These are phyloP conservation scores for Colletotrichum limetticola DNA, from an alignment of 2,329 filamentous ascomycete genomes.

Conservation along the genomic window DNA sequence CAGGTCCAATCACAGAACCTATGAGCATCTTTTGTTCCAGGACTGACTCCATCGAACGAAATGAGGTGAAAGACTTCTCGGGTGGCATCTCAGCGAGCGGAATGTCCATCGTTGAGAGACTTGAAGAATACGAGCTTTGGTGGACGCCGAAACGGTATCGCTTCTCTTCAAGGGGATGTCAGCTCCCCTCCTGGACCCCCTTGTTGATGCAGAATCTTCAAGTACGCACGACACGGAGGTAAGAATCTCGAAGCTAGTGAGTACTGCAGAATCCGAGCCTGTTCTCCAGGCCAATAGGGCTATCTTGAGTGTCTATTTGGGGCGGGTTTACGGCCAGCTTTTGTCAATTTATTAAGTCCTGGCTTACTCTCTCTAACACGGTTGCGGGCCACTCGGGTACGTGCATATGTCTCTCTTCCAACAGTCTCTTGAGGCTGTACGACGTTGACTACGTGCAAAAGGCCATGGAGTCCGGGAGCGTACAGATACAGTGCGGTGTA, in stretches of 20 bases:
- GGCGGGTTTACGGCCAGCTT: background rate
- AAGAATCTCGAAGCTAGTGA: background rate
- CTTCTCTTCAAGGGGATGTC: background rate
- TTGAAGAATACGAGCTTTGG: constrained; percentile 7
- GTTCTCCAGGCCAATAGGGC: constrained; percentile 29
- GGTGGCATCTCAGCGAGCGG: background rate
- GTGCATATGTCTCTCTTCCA: constrained; percentile 17
- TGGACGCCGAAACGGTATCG: background rate
- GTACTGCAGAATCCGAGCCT: background rate
- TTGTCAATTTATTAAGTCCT: background rate
- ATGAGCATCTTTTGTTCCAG: background rate
- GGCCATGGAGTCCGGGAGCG: constrained; percentile 48
- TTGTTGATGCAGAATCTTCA: background rate
- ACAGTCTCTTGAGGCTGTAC: constrained; percentile 17
- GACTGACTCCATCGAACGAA: background rate
- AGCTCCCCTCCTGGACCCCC: background rate
- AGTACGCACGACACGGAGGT: background rate
- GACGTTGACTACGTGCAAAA: constrained; percentile 46
- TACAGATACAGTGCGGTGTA: constrained; percentile 40
- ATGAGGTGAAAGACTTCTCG: background rate
- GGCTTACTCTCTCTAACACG: background rate
- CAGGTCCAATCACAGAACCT: constrained; percentile 15
- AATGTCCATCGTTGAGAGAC: no score
- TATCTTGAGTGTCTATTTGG: constrained; percentile 22
- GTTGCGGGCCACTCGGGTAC: constrained; percentile 23